A percentile compares a stretch with the other conserved stretches of the same genome.
phyloP scores from a whole-genome alignment of 495 filamentous ascomycete species.

The Aspergillus sparsus region DNA sequence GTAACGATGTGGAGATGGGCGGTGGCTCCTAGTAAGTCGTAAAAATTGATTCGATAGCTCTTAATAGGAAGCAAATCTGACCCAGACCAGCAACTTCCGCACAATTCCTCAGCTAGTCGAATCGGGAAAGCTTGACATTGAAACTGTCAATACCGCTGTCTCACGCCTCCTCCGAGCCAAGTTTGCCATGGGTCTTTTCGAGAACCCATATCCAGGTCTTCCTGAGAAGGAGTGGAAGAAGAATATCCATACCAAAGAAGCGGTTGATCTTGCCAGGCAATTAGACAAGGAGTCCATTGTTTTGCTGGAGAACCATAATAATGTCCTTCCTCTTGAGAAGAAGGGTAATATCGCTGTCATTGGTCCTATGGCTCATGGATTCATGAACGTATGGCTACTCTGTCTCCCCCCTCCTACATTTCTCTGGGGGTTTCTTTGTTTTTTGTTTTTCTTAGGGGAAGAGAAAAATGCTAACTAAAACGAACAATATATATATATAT shows the following conservation, averaged over 20 bases:
- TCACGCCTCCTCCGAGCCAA: conserved; percentile 61
- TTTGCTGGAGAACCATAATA: conserved; percentile 66
- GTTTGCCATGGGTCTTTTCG: conserved; percentile 67
- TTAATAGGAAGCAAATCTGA: conserved; percentile 9
- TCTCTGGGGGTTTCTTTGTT: conserved; percentile 6
- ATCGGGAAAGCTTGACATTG: conserved; percentile 55
- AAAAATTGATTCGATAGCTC: too few relatives aligned
- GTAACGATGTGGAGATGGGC: conserved; percentile 77
- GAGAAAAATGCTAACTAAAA: background rate
- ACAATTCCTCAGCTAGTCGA: conserved; percentile 63
- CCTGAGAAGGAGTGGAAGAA: conserved; percentile 51
- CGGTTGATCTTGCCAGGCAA: conserved; percentile 56
- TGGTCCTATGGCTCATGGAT: conserved; percentile 71
- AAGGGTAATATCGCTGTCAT: conserved; percentile 67
- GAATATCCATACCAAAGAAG: conserved; percentile 58
- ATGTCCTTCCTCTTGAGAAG: conserved; percentile 60
- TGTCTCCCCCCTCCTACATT: background rate
- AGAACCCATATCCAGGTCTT: conserved; percentile 61
- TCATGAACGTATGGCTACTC: conserved; percentile 58
- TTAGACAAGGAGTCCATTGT: conserved; percentile 70
- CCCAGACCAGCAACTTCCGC: conserved; percentile 53
- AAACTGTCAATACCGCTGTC: conserved; percentile 64
- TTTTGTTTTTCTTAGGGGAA: background rate
- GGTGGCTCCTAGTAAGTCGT: conserved; percentile 60
- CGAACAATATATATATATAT: background rate